Conservation (phyloP, 139 green algal species). For the Zygnema cylindricum region DNA sequence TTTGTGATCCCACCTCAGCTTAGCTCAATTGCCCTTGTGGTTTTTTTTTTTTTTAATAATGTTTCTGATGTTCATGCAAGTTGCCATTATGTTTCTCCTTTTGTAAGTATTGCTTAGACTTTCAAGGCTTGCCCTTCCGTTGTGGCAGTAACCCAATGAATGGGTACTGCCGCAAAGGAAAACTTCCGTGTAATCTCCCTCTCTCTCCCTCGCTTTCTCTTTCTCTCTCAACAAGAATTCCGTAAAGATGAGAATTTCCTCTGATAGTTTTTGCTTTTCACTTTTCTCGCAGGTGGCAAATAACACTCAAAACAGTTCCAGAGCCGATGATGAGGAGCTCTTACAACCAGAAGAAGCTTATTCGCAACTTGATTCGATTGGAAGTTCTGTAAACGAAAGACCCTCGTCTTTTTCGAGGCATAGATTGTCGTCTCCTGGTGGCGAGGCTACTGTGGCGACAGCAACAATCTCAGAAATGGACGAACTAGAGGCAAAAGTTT, state of each 20-base stretch:
- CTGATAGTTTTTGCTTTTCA: too few relatives aligned
- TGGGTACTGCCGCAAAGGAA: too few relatives aligned
- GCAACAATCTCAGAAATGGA: constrained; percentile 26
- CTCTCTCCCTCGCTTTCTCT: background rate
- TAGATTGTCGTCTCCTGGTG: background rate
- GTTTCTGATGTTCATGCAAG: too few relatives aligned
- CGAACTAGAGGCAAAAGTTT: background rate
- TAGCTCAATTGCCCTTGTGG: too few relatives aligned
- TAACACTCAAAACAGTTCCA: background rate
- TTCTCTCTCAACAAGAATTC: background rate
- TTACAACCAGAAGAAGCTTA: background rate
- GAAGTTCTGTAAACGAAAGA: background rate
- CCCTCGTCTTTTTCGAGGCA: background rate
- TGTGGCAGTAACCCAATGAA: too few relatives aligned
- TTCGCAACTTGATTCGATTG: background rate
- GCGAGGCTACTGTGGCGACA: constrained; percentile 5
- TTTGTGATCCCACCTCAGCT: too few relatives aligned
- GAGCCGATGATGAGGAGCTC: background rate
- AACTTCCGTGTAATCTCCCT: too few relatives aligned
- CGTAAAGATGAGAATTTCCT: too few relatives aligned
- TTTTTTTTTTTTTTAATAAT: too few relatives aligned
- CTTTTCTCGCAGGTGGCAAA: background rate
- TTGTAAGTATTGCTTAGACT: too few relatives aligned
- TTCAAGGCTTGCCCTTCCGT: too few relatives aligned
- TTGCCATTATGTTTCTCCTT: too few relatives aligned